phyloP scores from a whole-genome alignment of 192 early-diverging fungal genomes.

The Backusella luteola region DNA sequence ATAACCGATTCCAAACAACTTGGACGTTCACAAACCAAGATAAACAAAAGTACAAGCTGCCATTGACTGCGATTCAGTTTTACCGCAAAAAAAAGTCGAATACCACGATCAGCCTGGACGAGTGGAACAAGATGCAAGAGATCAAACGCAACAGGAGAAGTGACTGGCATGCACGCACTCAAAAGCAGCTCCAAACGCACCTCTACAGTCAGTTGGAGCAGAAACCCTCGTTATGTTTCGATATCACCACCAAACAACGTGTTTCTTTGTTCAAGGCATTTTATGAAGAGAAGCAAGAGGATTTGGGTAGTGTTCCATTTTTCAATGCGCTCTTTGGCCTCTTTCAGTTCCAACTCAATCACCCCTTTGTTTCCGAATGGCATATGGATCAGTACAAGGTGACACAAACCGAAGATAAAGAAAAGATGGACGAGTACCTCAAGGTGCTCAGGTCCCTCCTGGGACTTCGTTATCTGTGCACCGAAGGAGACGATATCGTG shows the following conservation, averaged over 20 bases:
- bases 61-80: background rate
- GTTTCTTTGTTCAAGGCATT: background rate
- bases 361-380: background rate
- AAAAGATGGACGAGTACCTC: background rate
- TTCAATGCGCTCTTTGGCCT: background rate
- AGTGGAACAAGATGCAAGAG: background rate
- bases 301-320: background rate
- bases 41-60: background rate
- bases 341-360: background rate
- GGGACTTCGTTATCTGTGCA: background rate
- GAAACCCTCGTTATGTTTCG: background rate
- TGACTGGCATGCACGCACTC: background rate
- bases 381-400: background rate
- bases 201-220: background rate
- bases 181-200: background rate
- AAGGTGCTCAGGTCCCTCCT: background rate
- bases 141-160: background rate
- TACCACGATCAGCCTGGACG: background rate
- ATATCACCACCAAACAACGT: background rate
- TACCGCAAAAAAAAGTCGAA: background rate
- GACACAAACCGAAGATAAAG: background rate
- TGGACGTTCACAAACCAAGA: background rate
- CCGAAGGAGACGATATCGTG: background rate
- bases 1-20: background rate
- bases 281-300: background rate